Conservation (phyloP, 1,284 basidiomycete species). For the Irpex sp. region DNA sequence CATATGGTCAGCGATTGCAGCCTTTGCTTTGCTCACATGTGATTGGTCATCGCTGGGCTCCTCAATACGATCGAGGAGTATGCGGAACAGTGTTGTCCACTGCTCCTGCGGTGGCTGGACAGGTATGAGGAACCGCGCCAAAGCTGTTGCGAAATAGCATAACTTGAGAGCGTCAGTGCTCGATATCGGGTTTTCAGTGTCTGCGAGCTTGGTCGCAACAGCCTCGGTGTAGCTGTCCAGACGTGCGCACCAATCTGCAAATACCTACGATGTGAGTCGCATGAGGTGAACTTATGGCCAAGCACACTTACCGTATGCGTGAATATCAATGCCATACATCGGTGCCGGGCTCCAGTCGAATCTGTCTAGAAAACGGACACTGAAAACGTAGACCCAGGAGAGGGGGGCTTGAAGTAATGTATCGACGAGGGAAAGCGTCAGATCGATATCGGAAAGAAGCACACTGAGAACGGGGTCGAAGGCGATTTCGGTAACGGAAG, state of each 20-base stretch:
- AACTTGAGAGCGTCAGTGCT: background rate
- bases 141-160: background rate
- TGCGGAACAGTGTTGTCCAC: background rate
- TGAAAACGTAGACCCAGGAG: background rate
- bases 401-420: background rate
- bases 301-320: background rate
- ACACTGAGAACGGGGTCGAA: background rate
- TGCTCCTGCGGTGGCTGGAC: background rate
- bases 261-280: background rate
- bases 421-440: background rate
- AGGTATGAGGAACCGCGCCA: background rate
- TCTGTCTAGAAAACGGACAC: background rate
- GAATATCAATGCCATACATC: background rate
- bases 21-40: too few species aligned
- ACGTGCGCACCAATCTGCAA: background rate
- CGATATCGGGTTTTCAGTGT: background rate
- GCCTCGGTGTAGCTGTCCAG: background rate
- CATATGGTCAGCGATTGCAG: too few species aligned
- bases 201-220: background rate
- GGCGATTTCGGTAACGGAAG: too few species aligned
- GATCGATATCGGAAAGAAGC: background rate
- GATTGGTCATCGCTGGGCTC: background rate
- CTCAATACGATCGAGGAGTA: background rate
- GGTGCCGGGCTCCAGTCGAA: background rate
- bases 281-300: too few species aligned